phyloP scores from a whole-genome alignment of 306 rosid genomes.

The Hippophae gyantsensis region DNA sequence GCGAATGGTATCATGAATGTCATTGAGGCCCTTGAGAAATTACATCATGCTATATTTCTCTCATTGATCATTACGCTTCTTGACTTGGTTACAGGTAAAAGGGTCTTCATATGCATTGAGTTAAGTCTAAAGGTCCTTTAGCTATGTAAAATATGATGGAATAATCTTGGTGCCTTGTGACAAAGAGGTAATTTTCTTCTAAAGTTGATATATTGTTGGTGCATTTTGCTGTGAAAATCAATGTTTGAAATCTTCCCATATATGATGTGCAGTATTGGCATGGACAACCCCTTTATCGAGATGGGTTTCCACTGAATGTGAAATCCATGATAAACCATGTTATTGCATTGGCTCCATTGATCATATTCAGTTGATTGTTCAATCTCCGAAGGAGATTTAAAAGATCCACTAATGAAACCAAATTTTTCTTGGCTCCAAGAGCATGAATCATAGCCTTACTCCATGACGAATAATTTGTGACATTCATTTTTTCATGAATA shows the following conservation, averaged over 20 bases:
- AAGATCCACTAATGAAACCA: slow-evolving; percentile 16
- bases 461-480: slow-evolving; percentile 11
- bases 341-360: no score
- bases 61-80: no score
- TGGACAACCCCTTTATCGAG: slow-evolving; percentile 14
- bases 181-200: slow-evolving; percentile 14
- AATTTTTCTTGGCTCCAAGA: slow-evolving; percentile 16
- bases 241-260: neutral
- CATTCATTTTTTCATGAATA: slow-evolving; percentile 8
- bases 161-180: slow-evolving; percentile 10
- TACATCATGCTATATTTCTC: no score
- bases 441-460: slow-evolving; percentile 19
- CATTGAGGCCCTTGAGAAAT: neutral
- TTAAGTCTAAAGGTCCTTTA: no score
- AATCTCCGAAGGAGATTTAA: slow-evolving; percentile 2
- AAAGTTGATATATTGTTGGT: slow-evolving; percentile 17
- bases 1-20: slow-evolving; percentile 6
- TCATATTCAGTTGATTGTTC: slow-evolving; percentile 2
- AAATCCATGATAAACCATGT: slow-evolving; percentile 15
- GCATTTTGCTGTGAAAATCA: slow-evolving; percentile 13
- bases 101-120: no score
- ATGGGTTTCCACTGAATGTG: slow-evolving; percentile 13
- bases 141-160: neutral
- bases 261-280: neutral
- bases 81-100: no score